Conservation (phyloP, 805 yeast species). For the Kodamaea fukazawae region DNA sequence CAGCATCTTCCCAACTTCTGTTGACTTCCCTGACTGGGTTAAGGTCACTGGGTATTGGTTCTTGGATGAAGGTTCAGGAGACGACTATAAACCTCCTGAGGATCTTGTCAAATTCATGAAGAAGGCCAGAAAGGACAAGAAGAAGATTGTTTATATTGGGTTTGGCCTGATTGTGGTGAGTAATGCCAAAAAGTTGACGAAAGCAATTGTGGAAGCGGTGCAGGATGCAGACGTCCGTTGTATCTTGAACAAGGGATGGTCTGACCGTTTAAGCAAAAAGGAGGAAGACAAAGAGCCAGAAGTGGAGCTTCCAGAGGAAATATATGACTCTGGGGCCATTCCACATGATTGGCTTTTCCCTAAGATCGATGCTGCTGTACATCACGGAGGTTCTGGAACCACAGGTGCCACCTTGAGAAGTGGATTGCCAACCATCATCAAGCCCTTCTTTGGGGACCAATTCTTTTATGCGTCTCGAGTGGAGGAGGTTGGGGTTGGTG, state of each 20-base stretch:
- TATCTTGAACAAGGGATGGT: conserved; percentile 92
- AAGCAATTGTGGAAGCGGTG: conserved; percentile 78
- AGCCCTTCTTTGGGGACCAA: conserved; percentile 96
- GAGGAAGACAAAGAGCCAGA: conserved; percentile 29
- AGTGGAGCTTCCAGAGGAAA: conserved; percentile 57
- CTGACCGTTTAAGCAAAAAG: conserved; percentile 59
- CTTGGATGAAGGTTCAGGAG: conserved; percentile 59
- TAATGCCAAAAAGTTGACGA: conserved; percentile 74
- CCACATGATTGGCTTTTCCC: conserved; percentile 97
- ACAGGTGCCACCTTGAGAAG: conserved; percentile 88
- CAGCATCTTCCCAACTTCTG: conserved; percentile 83
- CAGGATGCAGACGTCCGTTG: conserved; percentile 78
- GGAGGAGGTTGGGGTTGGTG: conserved; percentile 86
- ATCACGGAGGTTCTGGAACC: conserved; percentile 96
- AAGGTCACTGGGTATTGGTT: conserved; percentile 96
- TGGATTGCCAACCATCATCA: conserved; percentile 85
- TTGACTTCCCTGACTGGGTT: conserved; percentile 95
- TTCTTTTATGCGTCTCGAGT: conserved; percentile 86
- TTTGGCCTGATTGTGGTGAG: conserved; percentile 93
- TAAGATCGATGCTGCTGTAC: conserved; percentile 88
- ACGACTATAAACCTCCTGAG: conserved; percentile 56
- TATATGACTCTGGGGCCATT: conserved; percentile 66
- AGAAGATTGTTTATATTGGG: conserved; percentile 85
- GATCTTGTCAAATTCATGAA: conserved; percentile 57
- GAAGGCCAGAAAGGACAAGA: conserved; percentile 55